A percentile compares a stretch with the other conserved stretches of the same genome.
Evolutionary conservation across 2,329 filamentous ascomycete species (phyloP).

Genomic region (Pezicula radicicola): DNA sequence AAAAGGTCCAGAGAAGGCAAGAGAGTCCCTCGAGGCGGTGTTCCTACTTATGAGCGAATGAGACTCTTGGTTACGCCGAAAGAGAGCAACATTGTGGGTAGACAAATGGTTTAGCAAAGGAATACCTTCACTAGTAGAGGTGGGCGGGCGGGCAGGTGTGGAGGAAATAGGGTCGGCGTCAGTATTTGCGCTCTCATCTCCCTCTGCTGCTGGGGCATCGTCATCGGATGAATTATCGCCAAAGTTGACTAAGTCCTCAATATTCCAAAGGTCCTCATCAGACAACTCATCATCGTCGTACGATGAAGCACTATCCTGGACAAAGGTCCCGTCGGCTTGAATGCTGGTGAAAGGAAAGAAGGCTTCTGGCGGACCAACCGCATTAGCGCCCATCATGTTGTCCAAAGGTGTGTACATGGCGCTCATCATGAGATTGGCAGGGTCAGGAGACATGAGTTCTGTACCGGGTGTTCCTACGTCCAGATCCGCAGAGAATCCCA

Average conservation of each 20-base stretch:
- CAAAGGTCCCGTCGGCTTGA: constrained; percentile 51
- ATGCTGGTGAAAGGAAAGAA: constrained; percentile 66
- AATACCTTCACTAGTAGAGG: constrained; percentile 45
- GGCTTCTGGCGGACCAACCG: constrained; percentile 71
- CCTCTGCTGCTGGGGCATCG: constrained; percentile 51
- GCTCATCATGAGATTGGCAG: constrained; percentile 76
- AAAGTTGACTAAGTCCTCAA: constrained; percentile 73
- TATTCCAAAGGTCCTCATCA: constrained; percentile 60
- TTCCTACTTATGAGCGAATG: constrained; percentile 48
- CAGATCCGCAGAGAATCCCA: constrained; percentile 21
- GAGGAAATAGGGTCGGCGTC: constrained; percentile 46
- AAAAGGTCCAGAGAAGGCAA: constrained; percentile 59
- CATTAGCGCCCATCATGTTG: constrained; percentile 43
- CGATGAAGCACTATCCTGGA: constrained; percentile 48
- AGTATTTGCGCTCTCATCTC: constrained; percentile 37
- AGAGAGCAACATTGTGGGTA: constrained; percentile 71
- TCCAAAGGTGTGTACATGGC: constrained; percentile 38
- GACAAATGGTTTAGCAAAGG: constrained; percentile 65
- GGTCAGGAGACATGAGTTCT: constrained; percentile 45
- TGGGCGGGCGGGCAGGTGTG: constrained; percentile 49
- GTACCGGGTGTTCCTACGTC: not conserved
- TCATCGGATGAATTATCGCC: constrained; percentile 56
- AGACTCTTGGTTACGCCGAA: constrained; percentile 62
- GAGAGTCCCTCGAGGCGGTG: constrained; percentile 58
- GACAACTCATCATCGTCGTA: constrained; percentile 53